Evolutionary conservation across 306 rosid genomes (phyloP).

Genomic region (Hippophae rhamnoides): DNA sequence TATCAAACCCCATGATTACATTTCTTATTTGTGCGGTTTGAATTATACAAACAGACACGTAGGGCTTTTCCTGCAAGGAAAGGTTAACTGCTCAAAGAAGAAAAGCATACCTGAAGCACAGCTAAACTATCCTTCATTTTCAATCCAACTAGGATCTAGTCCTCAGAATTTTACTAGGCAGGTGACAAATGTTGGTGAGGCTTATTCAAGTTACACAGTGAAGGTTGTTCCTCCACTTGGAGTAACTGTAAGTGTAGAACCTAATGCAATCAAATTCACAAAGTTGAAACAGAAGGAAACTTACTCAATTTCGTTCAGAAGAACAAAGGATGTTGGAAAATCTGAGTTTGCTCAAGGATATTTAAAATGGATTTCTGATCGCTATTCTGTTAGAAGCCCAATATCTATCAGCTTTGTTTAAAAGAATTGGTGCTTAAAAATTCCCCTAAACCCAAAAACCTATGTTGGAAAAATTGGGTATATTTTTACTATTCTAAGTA

Average conservation of each 20-base stretch:
- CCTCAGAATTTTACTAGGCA: slow-evolving; percentile 35
- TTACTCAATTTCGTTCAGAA: not conserved
- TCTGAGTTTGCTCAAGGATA: slow-evolving; percentile 25
- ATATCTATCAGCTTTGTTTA: slow-evolving; percentile 8
- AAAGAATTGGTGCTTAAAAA: too few relatives aligned
- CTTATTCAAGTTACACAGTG: slow-evolving; percentile 25
- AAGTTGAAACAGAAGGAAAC: slow-evolving; percentile 30
- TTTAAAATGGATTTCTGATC: slow-evolving; percentile 37
- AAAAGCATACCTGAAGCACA: slow-evolving; percentile 23
- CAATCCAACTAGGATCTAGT: slow-evolving; percentile 15
- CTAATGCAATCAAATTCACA: slow-evolving; percentile 24
- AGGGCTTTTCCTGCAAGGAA: slow-evolving; percentile 16
- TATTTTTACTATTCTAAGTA: too few relatives aligned
- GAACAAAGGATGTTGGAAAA: not conserved
- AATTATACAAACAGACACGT: slow-evolving; percentile 31
- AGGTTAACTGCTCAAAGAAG: slow-evolving; percentile 25
- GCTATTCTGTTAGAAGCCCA: slow-evolving; percentile 32
- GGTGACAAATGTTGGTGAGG: slow-evolving; percentile 36
- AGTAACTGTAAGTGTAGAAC: slow-evolving; percentile 18
- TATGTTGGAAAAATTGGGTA: too few relatives aligned
- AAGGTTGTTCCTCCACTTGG: slow-evolving; percentile 21
- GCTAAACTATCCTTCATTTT: slow-evolving; percentile 46
- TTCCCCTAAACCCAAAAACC: too few relatives aligned
- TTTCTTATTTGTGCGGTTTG: slow-evolving; percentile 49
- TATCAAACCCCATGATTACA: slow-evolving; percentile 30